These are phyloP conservation scores for Corylus avellana DNA, from an alignment of 306 rosid species.

Conservation along the genomic window DNA sequence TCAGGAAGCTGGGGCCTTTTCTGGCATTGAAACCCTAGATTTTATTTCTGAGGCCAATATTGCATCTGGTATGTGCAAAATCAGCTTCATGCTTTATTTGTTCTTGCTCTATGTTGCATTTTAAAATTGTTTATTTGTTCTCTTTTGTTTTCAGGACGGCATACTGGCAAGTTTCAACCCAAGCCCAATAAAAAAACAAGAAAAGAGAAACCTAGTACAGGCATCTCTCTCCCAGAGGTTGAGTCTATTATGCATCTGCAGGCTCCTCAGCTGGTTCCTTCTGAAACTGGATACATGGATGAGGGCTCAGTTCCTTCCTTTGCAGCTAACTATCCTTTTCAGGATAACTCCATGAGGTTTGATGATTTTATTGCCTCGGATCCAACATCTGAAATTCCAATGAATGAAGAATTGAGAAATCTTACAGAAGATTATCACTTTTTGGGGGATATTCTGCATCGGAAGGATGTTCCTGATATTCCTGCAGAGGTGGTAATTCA, in stretches of 20 bases:
- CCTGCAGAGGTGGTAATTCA: constrained; percentile 40
- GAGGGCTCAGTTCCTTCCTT: constrained; percentile 38
- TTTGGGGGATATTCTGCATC: constrained; percentile 45
- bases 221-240: constrained; percentile 27
- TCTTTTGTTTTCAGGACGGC: constrained; percentile 28
- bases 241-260: constrained; percentile 22
- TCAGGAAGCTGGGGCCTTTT: constrained; percentile 47
- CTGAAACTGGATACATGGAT: constrained; percentile 5
- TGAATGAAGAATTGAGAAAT: constrained; percentile 45
- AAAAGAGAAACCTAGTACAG: constrained; percentile 23
- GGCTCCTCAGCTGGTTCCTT: constrained; percentile 29
- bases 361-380: constrained; percentile 23
- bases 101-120: constrained; percentile 4
- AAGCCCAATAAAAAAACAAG: constrained; percentile 34
- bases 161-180: constrained; percentile 38
- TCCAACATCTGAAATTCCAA: constrained; percentile 40
- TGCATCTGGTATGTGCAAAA: constrained; percentile 32
- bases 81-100: constrained; percentile 4
- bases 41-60: constrained; percentile 11
- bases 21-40: constrained; percentile 23
- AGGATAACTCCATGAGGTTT: constrained; percentile 42
- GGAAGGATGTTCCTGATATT: constrained; percentile 36
- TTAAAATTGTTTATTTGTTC: neutral
- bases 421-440: constrained; percentile 26
- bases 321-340: constrained; percentile 22